These are phyloP conservation scores for Ogataea naganishii DNA, from an alignment of 805 yeast genomes.

Conservation along the genomic window DNA sequence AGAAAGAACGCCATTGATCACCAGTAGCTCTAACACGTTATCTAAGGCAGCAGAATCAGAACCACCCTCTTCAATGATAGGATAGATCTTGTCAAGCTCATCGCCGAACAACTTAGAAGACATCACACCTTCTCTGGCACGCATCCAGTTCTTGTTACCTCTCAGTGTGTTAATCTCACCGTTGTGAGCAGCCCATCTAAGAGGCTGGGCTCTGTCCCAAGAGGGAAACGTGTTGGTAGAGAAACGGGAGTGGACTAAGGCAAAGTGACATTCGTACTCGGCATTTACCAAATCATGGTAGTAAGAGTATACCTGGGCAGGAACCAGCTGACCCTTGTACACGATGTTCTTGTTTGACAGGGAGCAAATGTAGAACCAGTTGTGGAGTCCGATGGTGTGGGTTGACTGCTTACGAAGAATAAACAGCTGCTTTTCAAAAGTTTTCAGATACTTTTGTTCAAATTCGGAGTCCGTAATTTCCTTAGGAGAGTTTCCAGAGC, in stretches of 20 bases:
- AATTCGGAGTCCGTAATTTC: slow-evolving; percentile 44
- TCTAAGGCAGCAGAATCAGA: slow-evolving; percentile 98
- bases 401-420: slow-evolving; percentile 84
- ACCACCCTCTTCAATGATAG: slow-evolving; percentile 97
- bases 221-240: slow-evolving; percentile 98
- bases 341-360: slow-evolving; percentile 83
- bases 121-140: slow-evolving; percentile 97
- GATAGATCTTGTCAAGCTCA: slow-evolving; percentile 82
- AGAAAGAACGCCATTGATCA: slow-evolving; percentile 83
- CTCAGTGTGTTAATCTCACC: slow-evolving; percentile 97
- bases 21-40: slow-evolving; percentile 86
- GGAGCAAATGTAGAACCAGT: slow-evolving; percentile 97
- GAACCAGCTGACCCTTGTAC: slow-evolving; percentile 96
- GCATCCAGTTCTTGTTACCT: slow-evolving; percentile 99
- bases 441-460: slow-evolving; percentile 44
- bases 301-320: slow-evolving; percentile 90
- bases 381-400: slow-evolving; percentile 85
- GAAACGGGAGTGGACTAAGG: slow-evolving; percentile 93
- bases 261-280: slow-evolving; percentile 90
- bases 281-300: slow-evolving; percentile 89
- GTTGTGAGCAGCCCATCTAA: slow-evolving; percentile 95
- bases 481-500: slow-evolving; percentile 25
- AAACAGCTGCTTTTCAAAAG: slow-evolving; percentile 76
- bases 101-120: slow-evolving; percentile 80
- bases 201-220: slow-evolving; percentile 99